These are phyloP conservation scores for Xylariaceae sp. DNA, from an alignment of 2,329 filamentous ascomycete genomes.

Conservation along the genomic window DNA sequence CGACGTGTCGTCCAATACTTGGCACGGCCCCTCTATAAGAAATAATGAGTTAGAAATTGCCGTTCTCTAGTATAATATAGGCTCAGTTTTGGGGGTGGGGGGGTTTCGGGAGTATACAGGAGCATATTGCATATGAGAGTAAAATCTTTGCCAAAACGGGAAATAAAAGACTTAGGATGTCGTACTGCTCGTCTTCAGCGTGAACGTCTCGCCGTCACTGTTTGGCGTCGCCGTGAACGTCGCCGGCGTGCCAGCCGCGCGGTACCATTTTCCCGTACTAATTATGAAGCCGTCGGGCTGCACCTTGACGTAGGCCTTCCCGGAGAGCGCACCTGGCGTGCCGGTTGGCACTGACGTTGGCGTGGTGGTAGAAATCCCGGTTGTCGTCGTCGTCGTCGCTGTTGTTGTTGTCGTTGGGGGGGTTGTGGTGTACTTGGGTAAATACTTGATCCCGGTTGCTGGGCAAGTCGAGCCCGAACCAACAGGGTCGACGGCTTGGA, in stretches of 20 bases:
- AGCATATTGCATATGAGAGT: no score
- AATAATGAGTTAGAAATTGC: no score
- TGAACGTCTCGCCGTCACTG: slow-evolving; percentile 12
- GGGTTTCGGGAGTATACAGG: no score
- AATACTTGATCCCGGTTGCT: slow-evolving; percentile 66
- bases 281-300: slow-evolving; percentile 25
- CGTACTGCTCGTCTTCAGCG: slow-evolving; percentile 28
- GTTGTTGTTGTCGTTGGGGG: slow-evolving; percentile 2
- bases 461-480: slow-evolving; percentile 66
- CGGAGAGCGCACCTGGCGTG: slow-evolving; percentile 49
- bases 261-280: slow-evolving; percentile 27
- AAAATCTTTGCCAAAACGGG: no score
- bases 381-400: slow-evolving; percentile 6
- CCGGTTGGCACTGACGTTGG: slow-evolving; percentile 45
- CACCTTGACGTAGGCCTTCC: slow-evolving; percentile 66
- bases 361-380: slow-evolving; percentile 23
- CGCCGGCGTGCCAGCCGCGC: slow-evolving; percentile 24
- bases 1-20: slow-evolving; percentile 18
- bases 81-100: no score
- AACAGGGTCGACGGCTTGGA: slow-evolving; percentile 62
- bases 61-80: no score
- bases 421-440: slow-evolving; percentile 56
- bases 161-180: no score
- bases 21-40: slow-evolving; percentile 28
- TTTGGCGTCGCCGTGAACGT: slow-evolving; percentile 24